Evolutionary conservation across 2,329 filamentous ascomycete genomes (phyloP), one percentile per base, ranked within the genome.

Genomic region (Colletotrichum tropicale): DNA sequence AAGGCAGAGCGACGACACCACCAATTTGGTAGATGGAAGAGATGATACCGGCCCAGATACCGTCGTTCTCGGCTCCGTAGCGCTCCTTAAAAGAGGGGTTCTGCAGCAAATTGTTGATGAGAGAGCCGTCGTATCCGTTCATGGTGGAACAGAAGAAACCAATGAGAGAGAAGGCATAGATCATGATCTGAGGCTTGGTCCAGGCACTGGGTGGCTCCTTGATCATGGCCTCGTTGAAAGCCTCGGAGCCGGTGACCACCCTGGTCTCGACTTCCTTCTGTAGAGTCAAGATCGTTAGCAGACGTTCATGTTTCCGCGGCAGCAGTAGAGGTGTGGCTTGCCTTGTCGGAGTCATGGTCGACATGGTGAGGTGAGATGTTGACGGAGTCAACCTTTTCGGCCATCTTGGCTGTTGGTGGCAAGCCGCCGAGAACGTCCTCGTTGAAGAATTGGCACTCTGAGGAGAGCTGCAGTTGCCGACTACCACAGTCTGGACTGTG

Each of bases 21-120:
- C 88, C 88, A 75, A 90, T 87, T 70, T 89, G 87, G 82, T 89
- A 89, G 84, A 89, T 89, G 72, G 87, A 85, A 18, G 87, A 86
- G 62, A 90, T 85, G 76, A 89, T 77, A 48, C 88, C 88, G 18
- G 87, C 85, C 83, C 86, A 87, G 38, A 88, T 84, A 48, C 88
- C 88, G 52, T 83, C 84, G 79, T 85, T 86, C 67, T 83, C 78
- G 48, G 85, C 84, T 16, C 82, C 75, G 76, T 86, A 89, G 68
- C 83, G 84, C 2, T 81, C 81, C 70, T 82, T 80, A 77, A 88
- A 89, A 48, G 76, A 80, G 43, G 81, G 82, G 80, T 86, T 88
- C 61, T 86, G 85, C 56, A 86, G 84, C 75, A 88, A 79, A 78
- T 87, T 88, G 82, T 89, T 88, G 80, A 89, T 88, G 60, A 89